A percentile compares a stretch with the other conserved stretches of the same genome.
Conservation (phyloP, 2,329 filamentous ascomycete species). For the Talaromyces sp. region DNA sequence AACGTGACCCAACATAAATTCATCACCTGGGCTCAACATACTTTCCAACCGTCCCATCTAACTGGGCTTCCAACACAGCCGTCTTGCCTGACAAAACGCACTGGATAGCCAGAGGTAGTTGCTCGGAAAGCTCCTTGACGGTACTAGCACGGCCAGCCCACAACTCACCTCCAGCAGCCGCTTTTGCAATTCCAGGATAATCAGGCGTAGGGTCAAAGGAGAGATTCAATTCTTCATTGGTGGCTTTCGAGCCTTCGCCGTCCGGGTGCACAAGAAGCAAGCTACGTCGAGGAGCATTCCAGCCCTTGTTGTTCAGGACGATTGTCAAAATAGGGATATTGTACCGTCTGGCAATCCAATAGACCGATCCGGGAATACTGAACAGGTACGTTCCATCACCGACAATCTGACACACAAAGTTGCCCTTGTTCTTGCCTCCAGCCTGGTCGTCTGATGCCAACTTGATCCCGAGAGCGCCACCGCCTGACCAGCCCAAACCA, state of each 20-base stretch:
- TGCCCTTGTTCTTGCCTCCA: slow-evolving; percentile 47
- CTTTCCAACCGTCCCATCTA: slow-evolving; percentile 53
- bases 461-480: slow-evolving; percentile 69
- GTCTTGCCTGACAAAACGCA: slow-evolving; percentile 51
- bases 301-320: slow-evolving; percentile 65
- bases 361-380: slow-evolving; percentile 58
- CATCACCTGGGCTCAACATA: slow-evolving; percentile 29
- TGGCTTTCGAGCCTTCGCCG: slow-evolving; percentile 55
- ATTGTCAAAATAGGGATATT: slow-evolving; percentile 61
- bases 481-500: slow-evolving; percentile 75
- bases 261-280: slow-evolving; percentile 61
- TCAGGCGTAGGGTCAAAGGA: slow-evolving; percentile 61
- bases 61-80: slow-evolving; percentile 58
- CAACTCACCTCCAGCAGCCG: slow-evolving; percentile 55
- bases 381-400: slow-evolving; percentile 65
- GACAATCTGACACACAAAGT: slow-evolving; percentile 59
- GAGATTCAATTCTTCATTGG: slow-evolving; percentile 61
- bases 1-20: not conserved
- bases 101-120: slow-evolving; percentile 54
- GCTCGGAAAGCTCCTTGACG: slow-evolving; percentile 48
- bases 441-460: slow-evolving; percentile 55
- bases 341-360: slow-evolving; percentile 63
- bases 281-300: slow-evolving; percentile 59
- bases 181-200: slow-evolving; percentile 62
- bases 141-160: slow-evolving; percentile 57